Evolutionary conservation across 371 early-diverging fungal genomes (phyloP), one percentile per base, ranked within the genome.

Genomic region (Mortierella sp.): DNA sequence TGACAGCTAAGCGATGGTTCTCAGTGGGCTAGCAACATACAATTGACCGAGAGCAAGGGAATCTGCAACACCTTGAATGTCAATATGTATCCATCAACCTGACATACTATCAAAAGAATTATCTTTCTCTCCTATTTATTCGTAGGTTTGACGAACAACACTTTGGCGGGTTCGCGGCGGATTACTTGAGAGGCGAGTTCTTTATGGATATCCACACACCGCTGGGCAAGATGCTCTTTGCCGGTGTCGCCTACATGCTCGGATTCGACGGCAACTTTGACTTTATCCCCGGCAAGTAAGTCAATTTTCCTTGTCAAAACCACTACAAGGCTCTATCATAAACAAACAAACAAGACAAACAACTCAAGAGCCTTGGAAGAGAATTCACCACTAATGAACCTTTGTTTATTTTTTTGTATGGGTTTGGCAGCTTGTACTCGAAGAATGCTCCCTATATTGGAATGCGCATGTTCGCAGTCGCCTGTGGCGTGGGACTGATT

Each of bases 171-270:
- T 82, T 82, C 44, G 66, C 74, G 2, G 66, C 24, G 8, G 72
- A 97, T 85, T 98, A 99, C 86, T 85, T 99, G 48, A 94, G 96
- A 64, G 91, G 93, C 47, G 93, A 93, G 55, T 99, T 99, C 86
- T 94, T 99, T 86, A 97, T 98, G 87, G 99, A 99, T 86, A 99
- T 99, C 3, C 99, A 99, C 88, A 99, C 99, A 61, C 99, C 99
- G 0, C 91, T 99, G 50, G 99, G 99, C 47, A 99, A 99, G 87
- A 96, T 99, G 91, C 88, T 99, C 24, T 94, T 97, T 43, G 99
- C 96, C 0, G 85, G 97, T 9, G 92, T 97, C 14, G 99, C 97
- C 44, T 87, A 92, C 71, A 48, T 99, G 16, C 95, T 94, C 44
- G 95, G 96, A 2, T 99, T 97, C 82, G 89, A 97, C 84, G 97